Percentiles rank a stretch among this genome's conserved stretches.
phyloP scores from a whole-genome alignment of 2,329 filamentous ascomycete genomes.

The Sclerotinia nivalis region DNA sequence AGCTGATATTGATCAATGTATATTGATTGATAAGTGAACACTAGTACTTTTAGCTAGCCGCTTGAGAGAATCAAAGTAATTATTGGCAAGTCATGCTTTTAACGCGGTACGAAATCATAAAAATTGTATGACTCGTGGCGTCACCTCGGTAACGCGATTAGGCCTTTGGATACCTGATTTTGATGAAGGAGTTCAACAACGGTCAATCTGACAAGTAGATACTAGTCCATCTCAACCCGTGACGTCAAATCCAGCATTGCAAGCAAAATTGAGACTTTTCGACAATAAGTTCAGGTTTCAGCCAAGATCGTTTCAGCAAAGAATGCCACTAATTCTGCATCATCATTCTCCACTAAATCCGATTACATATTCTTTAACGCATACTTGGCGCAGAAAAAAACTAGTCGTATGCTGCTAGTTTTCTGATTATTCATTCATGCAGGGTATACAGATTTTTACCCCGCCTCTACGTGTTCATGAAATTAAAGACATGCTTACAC shows the following conservation, averaged over 20 bases:
- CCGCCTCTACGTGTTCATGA: background rate
- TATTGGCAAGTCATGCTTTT: background rate
- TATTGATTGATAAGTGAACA: constrained; percentile 1
- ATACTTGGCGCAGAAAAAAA: background rate
- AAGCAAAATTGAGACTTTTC: background rate
- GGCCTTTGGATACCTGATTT: background rate
- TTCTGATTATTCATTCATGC: background rate
- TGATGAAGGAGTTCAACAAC: background rate
- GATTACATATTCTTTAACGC: background rate
- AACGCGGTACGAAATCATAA: background rate
- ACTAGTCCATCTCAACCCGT: too few species aligned
- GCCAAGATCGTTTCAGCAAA: background rate
- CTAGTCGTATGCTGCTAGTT: too few species aligned
- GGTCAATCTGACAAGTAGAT: background rate
- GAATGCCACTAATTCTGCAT: background rate
- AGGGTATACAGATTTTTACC: background rate
- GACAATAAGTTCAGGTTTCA: background rate
- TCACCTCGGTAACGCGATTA: background rate
- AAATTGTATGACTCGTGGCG: too few species aligned
- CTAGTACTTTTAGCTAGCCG: background rate
- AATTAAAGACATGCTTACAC: background rate
- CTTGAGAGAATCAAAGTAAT: background rate
- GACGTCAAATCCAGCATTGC: background rate
- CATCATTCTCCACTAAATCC: background rate
- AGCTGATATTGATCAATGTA: background rate